These are phyloP conservation scores for Vitellaria paradoxa DNA, from an alignment of 179 eudicot species.

Conservation along the genomic window DNA sequence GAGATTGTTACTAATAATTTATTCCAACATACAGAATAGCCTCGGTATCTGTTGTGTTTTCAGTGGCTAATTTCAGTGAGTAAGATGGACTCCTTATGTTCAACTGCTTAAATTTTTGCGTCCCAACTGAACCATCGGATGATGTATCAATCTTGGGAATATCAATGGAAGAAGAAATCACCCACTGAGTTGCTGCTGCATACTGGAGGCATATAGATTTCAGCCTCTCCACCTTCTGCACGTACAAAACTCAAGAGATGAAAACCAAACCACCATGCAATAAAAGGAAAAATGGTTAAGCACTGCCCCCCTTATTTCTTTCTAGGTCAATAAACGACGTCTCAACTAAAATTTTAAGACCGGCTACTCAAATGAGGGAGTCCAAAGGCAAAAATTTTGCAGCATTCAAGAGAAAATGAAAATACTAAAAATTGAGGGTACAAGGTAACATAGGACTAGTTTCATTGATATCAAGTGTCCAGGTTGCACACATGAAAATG, in stretches of 20 bases:
- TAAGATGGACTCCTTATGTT: conserved; percentile 16
- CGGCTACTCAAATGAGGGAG: background rate
- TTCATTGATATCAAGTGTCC: background rate
- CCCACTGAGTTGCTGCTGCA: conserved; percentile 83
- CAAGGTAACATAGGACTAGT: background rate
- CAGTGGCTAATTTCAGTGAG: conserved; percentile 21
- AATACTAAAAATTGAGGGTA: background rate
- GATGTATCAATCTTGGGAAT: conserved; percentile 28
- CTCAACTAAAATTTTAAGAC: background rate
- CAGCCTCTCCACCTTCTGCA: conserved; percentile 87
- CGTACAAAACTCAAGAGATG: background rate
- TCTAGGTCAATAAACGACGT: background rate
- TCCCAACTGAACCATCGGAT: conserved; percentile 20
- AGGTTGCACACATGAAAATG: background rate
- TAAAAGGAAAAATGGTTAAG: background rate
- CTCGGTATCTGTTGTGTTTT: conserved; percentile 52
- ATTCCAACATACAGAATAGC: conserved; percentile 54
- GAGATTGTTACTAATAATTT: background rate
- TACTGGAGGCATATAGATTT: conserved; percentile 84
- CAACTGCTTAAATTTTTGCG: conserved; percentile 18
- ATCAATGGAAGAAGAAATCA: conserved; percentile 62
- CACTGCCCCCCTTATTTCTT: background rate
- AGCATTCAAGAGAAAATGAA: background rate
- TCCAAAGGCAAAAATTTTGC: background rate
- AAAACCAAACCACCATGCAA: conserved; percentile 8